These are phyloP conservation scores for Sclerotinia borealis DNA, from an alignment of 2,329 filamentous ascomycete genomes.

Conservation along the genomic window DNA sequence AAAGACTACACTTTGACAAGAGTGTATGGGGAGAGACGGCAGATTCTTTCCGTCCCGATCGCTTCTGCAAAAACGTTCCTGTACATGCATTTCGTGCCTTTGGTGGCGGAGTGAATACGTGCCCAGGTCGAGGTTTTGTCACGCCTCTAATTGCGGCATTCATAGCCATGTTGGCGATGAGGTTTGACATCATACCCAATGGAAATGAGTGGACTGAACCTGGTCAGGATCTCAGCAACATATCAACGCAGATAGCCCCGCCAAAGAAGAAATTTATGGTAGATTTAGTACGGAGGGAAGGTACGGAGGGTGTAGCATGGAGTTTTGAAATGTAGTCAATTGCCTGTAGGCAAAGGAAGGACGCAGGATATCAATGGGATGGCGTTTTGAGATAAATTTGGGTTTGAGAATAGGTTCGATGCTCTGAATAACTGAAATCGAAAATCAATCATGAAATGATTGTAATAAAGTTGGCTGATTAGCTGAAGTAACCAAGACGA, in stretches of 20 bases:
- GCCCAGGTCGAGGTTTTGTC: background rate
- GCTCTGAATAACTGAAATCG: background rate
- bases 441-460: background rate
- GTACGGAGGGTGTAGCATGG: background rate
- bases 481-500: background rate
- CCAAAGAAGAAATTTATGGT: background rate
- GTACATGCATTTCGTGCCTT: constrained; percentile 5
- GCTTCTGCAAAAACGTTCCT: background rate
- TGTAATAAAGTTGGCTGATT: too few species aligned
- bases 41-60: background rate
- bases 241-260: background rate
- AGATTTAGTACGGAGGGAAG: background rate
- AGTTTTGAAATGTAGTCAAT: constrained; percentile 2
- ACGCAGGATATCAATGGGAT: background rate
- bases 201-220: constrained; percentile 3
- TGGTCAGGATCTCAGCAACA: background rate
- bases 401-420: background rate
- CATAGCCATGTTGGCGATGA: background rate
- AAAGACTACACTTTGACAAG: constrained; percentile 4
- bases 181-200: background rate
- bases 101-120: constrained; percentile 6
- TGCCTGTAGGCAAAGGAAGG: background rate
- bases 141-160: background rate
- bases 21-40: background rate
- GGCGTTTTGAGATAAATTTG: background rate